phyloP scores from a whole-genome alignment of 768 basidiomycete species.

The Lactifluus echinatus region DNA sequence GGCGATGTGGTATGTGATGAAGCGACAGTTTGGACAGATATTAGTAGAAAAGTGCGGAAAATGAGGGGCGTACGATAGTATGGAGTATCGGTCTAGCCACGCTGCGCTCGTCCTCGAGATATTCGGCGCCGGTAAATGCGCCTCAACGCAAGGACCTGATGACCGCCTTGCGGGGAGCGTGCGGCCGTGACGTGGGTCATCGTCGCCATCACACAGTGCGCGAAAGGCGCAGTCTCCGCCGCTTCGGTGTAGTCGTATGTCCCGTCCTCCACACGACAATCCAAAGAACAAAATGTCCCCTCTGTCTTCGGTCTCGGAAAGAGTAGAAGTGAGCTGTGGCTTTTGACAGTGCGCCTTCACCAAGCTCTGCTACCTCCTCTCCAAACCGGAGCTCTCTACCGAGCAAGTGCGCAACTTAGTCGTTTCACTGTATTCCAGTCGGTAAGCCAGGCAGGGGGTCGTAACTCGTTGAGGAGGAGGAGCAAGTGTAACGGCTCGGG shows the following conservation, averaged over 20 bases:
- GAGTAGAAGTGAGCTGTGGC: not conserved
- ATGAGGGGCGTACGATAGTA: too few relatives aligned
- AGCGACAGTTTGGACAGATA: too few relatives aligned
- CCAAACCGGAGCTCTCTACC: slow-evolving; percentile 67
- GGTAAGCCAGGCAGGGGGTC: too few relatives aligned
- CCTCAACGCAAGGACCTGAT: slow-evolving; percentile 74
- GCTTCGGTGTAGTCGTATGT: slow-evolving; percentile 81
- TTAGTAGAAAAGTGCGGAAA: too few relatives aligned
- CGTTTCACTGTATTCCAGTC: too few relatives aligned
- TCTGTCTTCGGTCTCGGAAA: too few relatives aligned
- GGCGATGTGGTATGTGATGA: too few relatives aligned
- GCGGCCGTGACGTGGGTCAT: slow-evolving; percentile 76
- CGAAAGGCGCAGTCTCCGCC: slow-evolving; percentile 78
- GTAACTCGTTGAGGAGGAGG: too few relatives aligned
- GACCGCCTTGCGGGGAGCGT: slow-evolving; percentile 70
- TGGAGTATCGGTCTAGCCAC: too few relatives aligned
- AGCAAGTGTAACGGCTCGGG: too few relatives aligned
- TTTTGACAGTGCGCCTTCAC: slow-evolving; percentile 68
- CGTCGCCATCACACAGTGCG: slow-evolving; percentile 87
- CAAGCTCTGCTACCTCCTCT: slow-evolving; percentile 84
- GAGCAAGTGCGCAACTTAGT: slow-evolving; percentile 66
- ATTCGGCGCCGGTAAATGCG: slow-evolving; percentile 89
- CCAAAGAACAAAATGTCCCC: not conserved
- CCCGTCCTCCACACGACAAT: slow-evolving; percentile 96
- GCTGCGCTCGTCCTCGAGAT: slow-evolving; percentile 88